Base-by-base conservation (phyloP, 495 filamentous ascomycete genomes). In the Lepidopterella palustris region DNA sequence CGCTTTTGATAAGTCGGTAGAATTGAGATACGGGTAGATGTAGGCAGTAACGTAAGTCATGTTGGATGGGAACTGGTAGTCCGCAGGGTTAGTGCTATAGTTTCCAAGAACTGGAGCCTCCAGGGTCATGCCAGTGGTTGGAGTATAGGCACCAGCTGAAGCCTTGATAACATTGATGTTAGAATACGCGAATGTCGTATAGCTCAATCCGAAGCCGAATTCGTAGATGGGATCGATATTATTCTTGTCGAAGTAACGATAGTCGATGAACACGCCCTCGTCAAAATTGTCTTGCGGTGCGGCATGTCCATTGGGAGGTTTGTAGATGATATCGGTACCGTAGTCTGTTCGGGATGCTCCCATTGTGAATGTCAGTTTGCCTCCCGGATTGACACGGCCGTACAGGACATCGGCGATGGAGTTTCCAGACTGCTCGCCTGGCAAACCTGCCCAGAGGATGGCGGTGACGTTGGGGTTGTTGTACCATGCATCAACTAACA, bases 21-120 rank as follows among this genome's bases (percentile, higher is more conserved):
- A 80, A 78, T 93, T 92, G 61, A 98, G 71, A 74, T 87, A 98
- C 5, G 93, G 93, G 75, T 98, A 98, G 71, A 98, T 89, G 80
- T 84, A 89, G 32, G 71, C 62, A 13, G 68, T 68, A 32, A 86
- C 72, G 64, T 70, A 81, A 62, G 73, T 72, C 65, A 88, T 74
- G 61, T 79, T 80, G 1, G 76, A 71, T 4, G 93, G 93, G 80
- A 85, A 96, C 23, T 87, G 70, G 69, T 93, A 90, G 57, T 92
- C 85, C 2, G 78, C 74, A 6, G 81, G 70, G 60, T 84, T 72
- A 20, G 81, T 85, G 53, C 81, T 83, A 58, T 74, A 74, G 69
- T 82, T 85, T 60, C 89, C 90, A 49, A 92, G 80, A 0, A 77
- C 78, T 6, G 87, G 88, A 10, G 90, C 92, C 4, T 83, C 67